Base-by-base conservation (phyloP, 768 basidiomycete species). In the Calocera cornea region DNA sequence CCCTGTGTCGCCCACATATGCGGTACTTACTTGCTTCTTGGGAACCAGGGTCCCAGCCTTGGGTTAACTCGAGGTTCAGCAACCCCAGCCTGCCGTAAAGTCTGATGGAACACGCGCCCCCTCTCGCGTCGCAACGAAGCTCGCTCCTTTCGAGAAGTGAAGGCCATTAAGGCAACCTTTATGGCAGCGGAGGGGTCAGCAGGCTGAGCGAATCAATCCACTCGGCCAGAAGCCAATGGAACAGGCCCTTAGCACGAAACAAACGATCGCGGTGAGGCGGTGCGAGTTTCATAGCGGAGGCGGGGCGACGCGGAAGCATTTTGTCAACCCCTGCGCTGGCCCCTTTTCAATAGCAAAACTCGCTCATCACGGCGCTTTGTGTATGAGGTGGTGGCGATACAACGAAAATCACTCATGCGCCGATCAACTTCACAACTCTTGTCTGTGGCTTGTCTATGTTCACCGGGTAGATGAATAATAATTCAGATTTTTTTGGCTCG, bases 331-430 rank as follows among this genome's bases (percentile, higher is more conserved):
- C 44, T 3, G 8, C 5, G 7, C 24, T 14, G 36, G 36, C 44
- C 44, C 19, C 24, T n/a, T n/a, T 50, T 60, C 14, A 60, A 60
- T 60, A 22, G 11, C 54, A 27, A 60, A 60, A 60, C 5, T 60
- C 54, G 27, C 54, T 60, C 11, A 60, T 2, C 44, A 47, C 27
- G 7, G 5, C 31, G 54, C 54, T 60, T 60, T 12, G 11, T 60
- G 27, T 16, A 60, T 60, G 54, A 33, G 54, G 54, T 60, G 54
- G 54, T 60, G 54, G 54, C 54, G 54, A 60, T 60, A 60, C 54
- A 17, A 24, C 44, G n/a, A 47, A 47, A 47, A 19, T 33, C 31
- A 29, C 2, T 5, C 11, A 60, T 60, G 54, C 14, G 7, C 22
- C 54, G 54, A 60, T 60, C 54, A 33, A 12, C 24, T 29, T 27